phyloP scores from a whole-genome alignment of 371 early-diverging fungal species.

The Mucor plumbeus region DNA sequence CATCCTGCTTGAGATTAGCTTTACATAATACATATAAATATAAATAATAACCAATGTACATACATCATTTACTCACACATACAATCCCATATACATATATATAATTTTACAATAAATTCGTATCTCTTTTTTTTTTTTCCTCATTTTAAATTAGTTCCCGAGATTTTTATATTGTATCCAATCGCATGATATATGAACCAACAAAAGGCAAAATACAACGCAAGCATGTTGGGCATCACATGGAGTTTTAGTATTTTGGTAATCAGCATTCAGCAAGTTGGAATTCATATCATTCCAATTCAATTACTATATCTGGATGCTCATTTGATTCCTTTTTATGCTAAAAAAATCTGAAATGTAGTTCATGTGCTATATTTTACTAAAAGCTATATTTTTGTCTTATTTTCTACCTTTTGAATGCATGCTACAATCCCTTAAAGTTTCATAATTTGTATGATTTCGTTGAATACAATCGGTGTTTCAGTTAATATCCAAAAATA shows the following conservation, averaged over 20 bases:
- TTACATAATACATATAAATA: background rate
- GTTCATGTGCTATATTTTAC: too few species aligned
- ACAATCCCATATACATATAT: too few species aligned
- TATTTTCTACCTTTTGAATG: too few species aligned
- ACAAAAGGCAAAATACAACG: background rate
- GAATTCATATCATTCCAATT: background rate
- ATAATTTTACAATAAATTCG: too few species aligned
- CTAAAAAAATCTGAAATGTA: too few species aligned
- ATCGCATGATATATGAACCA: background rate
- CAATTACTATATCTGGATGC: background rate
- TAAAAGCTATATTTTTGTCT: too few species aligned
- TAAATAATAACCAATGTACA: background rate
- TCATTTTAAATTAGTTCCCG: too few species aligned
- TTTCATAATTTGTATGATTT: too few species aligned
- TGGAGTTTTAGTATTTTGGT: background rate
- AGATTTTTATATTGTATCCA: background rate
- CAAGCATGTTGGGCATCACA: background rate
- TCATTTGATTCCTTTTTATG: too few species aligned
- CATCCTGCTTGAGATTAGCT: constrained; percentile 9
- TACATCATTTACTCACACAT: background rate
- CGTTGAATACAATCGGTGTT: background rate
- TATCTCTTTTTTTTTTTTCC: too few species aligned
- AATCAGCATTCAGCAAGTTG: too few species aligned
- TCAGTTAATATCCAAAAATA: background rate
- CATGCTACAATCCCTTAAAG: too few species aligned